Conservation (phyloP, 139 green algal genomes). For the Chlorella sp. region DNA sequence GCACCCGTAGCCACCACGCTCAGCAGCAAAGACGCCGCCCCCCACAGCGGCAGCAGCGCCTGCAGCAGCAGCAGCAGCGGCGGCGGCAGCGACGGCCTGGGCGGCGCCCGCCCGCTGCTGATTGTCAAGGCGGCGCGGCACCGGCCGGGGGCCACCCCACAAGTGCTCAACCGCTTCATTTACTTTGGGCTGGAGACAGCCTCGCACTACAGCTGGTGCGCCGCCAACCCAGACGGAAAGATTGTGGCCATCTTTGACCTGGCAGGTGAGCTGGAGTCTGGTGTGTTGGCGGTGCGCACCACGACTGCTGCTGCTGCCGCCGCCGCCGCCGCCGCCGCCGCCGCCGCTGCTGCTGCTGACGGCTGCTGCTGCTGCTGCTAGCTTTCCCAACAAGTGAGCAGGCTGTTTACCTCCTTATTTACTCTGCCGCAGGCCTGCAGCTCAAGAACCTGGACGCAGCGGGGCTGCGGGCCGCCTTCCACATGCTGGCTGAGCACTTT, state of each 20-base stretch:
- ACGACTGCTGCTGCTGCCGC: not conserved
- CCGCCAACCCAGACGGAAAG: conserved; percentile 12
- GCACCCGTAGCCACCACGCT: no score
- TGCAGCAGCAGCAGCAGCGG: no score
- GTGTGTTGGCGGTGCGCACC: no score
- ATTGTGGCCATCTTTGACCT: conserved; percentile 17
- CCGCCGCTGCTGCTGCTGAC: not conserved
- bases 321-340: not conserved
- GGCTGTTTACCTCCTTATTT: no score
- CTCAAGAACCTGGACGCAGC: conserved; percentile 26
- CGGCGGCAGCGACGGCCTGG: no score
- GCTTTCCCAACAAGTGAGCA: no score
- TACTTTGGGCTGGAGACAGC: not conserved
- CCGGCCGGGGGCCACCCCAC: not conserved
- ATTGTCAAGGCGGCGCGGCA: conserved; percentile 8
- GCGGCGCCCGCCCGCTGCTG: conserved; percentile 5
- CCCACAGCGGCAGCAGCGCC: not conserved
- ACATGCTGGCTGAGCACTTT: conserved; percentile 28
- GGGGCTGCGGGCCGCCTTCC: conserved; percentile 1
- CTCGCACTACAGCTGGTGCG: conserved; percentile 2
- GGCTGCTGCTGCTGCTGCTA: not conserved
- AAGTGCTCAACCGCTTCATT: conserved; percentile 3
- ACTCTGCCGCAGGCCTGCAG: conserved; percentile 3
- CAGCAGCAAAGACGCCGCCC: not conserved
- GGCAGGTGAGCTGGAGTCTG: not conserved